Evolutionary conservation across 179 eudicot genomes (phyloP).

Genomic region (Actinidia chinensis): DNA sequence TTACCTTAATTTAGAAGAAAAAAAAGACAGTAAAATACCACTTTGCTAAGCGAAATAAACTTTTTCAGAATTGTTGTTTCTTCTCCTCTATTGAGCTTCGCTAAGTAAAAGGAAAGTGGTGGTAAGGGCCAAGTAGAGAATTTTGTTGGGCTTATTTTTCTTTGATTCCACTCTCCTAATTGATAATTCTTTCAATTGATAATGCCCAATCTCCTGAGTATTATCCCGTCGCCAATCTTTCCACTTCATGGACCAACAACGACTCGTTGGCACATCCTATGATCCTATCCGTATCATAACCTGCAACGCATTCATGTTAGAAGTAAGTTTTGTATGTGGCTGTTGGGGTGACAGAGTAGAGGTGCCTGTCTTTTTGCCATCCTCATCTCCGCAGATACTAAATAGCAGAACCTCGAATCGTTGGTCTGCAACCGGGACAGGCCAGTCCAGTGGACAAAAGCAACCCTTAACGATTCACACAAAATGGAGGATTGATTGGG

Average conservation of each 20-base stretch:
- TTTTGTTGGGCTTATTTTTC: too few species aligned
- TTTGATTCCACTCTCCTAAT: too few species aligned
- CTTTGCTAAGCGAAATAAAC: too few species aligned
- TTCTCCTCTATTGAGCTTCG: too few species aligned
- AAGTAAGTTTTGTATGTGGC: background rate
- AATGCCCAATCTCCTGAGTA: background rate
- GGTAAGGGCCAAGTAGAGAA: too few species aligned
- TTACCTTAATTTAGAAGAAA: too few species aligned
- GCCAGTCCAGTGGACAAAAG: slow-evolving; percentile 15
- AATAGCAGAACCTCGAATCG: background rate
- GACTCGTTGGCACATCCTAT: background rate
- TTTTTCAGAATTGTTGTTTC: too few species aligned
- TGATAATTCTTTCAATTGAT: background rate
- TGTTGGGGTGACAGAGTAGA: background rate
- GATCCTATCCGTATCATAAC: too few species aligned
- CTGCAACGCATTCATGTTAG: background rate
- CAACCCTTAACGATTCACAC: slow-evolving; percentile 27
- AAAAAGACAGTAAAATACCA: too few species aligned
- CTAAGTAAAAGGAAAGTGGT: too few species aligned
- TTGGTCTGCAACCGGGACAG: slow-evolving; percentile 36
- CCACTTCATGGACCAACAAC: background rate
- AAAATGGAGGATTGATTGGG: slow-evolving; percentile 29
- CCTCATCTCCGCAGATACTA: background rate
- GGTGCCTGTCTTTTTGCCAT: background rate
- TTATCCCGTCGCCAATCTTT: background rate